Evolutionary conservation across 2,329 filamentous ascomycete genomes (phyloP), one percentile per base, ranked within the genome.

Genomic region (Fusarium bulbicola): DNA sequence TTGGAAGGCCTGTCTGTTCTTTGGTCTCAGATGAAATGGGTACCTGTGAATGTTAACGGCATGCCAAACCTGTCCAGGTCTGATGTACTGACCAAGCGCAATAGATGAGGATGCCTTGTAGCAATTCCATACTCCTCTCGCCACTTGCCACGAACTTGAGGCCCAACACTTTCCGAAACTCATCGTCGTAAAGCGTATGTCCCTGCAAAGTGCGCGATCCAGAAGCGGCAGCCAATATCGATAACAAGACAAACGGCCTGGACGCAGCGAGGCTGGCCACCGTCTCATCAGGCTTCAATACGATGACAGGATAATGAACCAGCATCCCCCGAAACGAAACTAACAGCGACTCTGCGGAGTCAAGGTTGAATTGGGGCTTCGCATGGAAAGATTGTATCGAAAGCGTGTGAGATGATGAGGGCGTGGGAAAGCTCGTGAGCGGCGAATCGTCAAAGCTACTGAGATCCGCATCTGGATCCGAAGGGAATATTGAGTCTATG

Each of bases 91-190:
- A 90, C 89, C 89, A 91, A 24, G 85, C 82, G 56, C 87, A 85
- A 68, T 91, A 91, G 11, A 90, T 84, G 32, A 90, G 79, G 26
- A 91, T 78, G 7, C 88, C 88, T 69, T 89, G 86, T 3, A 91
- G 77, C 21, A 91, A 73, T 72, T 91, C 88, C 28, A 91, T 66
- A 18, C 83, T 88, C 63, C 87, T 85, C 80, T 91, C 88, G 1
- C 88, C 88, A 7, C 86, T 84, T 1, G 88, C 83, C 2, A 91
- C 86, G 45, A 89, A 86, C 76, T 88, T 90, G 49, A 88, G 80
- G 3, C 84, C 87, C n/a, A 90, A 73, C 0, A 88, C 83, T 74
- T 89, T 89, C 36, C 87, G 82, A 57, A 90, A 88, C 78, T 90
- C 88, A 54, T 87, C 85, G 34, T 90, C 88, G 49, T 90, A 89